phyloP scores from a whole-genome alignment of 2,329 filamentous ascomycete genomes.

The Xylogone sp. region DNA sequence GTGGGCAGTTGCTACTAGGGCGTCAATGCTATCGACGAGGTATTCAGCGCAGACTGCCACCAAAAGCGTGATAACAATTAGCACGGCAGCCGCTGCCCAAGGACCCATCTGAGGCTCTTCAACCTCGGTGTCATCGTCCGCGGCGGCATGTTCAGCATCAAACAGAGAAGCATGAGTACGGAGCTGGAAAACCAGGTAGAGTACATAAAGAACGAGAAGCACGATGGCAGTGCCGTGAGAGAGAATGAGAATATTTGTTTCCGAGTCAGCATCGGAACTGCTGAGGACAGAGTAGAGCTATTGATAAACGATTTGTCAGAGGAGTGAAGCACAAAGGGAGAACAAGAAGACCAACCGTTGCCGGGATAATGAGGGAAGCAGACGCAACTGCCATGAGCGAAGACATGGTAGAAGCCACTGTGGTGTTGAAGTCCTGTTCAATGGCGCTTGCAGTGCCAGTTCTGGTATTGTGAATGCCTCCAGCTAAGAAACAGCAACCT shows the following conservation, averaged over 20 bases:
- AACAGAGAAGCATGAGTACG: constrained; percentile 72
- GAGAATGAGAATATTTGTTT: constrained; percentile 61
- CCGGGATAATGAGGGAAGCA: constrained; percentile 75
- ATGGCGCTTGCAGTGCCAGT: constrained; percentile 51
- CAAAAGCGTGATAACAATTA: constrained; percentile 66
- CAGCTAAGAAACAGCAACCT: constrained; percentile 76
- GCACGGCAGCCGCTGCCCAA: constrained; percentile 58
- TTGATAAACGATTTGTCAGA: neutral
- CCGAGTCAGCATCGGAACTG: constrained; percentile 37
- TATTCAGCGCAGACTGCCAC: constrained; percentile 75
- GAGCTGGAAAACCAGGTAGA: constrained; percentile 78
- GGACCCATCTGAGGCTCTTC: constrained; percentile 55
- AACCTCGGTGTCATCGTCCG: constrained; percentile 36
- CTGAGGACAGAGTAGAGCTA: constrained; percentile 65
- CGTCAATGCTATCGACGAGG: constrained; percentile 72
- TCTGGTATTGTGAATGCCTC: constrained; percentile 61
- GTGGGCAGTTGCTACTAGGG: constrained; percentile 62
- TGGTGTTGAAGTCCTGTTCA: constrained; percentile 72
- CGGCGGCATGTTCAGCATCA: constrained; percentile 43
- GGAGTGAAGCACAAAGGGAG: neutral
- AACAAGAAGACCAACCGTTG: constrained; percentile 46
- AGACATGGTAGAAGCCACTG: constrained; percentile 74
- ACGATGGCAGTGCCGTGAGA: constrained; percentile 76
- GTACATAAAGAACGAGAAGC: constrained; percentile 67
- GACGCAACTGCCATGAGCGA: constrained; percentile 71